Percentiles rank a stretch among this genome's conserved stretches.
Conservation (phyloP, 805 yeast species). For the Ogataea nonfermentans region DNA sequence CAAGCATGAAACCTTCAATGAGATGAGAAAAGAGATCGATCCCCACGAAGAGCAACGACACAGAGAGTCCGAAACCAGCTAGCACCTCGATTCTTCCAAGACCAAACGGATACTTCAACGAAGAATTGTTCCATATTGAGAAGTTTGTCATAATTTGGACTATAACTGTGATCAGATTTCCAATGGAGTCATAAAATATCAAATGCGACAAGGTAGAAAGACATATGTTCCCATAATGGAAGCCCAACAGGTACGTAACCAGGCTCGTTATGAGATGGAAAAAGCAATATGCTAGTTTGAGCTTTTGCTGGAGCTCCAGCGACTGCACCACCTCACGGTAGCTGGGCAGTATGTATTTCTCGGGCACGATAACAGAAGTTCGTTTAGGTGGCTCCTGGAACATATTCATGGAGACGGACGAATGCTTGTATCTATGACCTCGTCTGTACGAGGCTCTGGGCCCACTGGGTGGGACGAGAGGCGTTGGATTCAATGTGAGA, state of each 20-base stretch:
- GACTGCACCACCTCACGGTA: slow-evolving; percentile 60
- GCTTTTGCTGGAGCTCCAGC: slow-evolving; percentile 54
- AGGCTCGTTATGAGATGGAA: slow-evolving; percentile 56
- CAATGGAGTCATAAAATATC: slow-evolving; percentile 81
- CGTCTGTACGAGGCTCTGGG: slow-evolving; percentile 70
- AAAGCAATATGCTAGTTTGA: slow-evolving; percentile 56
- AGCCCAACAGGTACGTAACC: slow-evolving; percentile 59
- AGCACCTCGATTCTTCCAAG: slow-evolving; percentile 87
- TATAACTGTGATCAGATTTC: slow-evolving; percentile 62
- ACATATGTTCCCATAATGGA: slow-evolving; percentile 53
- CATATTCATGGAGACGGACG: slow-evolving; percentile 93
- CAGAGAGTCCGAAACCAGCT: slow-evolving; percentile 81
- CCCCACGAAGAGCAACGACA: slow-evolving; percentile 86
- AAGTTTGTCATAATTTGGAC: slow-evolving; percentile 87
- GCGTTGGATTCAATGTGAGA: slow-evolving; percentile 11
- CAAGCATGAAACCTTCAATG: slow-evolving; percentile 67
- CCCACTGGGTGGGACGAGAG: slow-evolving; percentile 10
- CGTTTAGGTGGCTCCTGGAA: slow-evolving; percentile 87
- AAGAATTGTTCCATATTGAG: slow-evolving; percentile 84
- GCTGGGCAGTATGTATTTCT: slow-evolving; percentile 71
- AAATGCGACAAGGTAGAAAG: slow-evolving; percentile 82
- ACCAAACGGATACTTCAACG: slow-evolving; percentile 88
- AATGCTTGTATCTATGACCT: slow-evolving; percentile 94
- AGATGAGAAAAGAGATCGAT: slow-evolving; percentile 84
- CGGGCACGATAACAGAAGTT: slow-evolving; percentile 61